These are phyloP conservation scores for Hydnomerulius pinastri DNA, from an alignment of 768 basidiomycete genomes.

Conservation along the genomic window DNA sequence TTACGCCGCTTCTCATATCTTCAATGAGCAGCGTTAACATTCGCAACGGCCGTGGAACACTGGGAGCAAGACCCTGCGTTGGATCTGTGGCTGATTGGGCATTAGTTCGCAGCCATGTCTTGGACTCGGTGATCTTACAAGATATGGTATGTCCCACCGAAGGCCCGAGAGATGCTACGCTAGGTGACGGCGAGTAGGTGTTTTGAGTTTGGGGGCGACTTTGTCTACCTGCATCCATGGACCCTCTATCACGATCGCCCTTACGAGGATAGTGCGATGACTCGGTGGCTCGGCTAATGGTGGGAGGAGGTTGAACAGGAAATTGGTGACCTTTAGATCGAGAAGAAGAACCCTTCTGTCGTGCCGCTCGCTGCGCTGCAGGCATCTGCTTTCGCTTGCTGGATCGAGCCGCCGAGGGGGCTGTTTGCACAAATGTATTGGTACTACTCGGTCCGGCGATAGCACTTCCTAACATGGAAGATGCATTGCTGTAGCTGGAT, in stretches of 20 bases:
- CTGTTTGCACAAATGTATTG: background rate
- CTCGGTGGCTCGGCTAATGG: background rate
- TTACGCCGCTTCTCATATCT: slow-evolving; percentile 53
- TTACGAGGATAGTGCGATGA: slow-evolving; percentile 16
- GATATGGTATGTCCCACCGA: slow-evolving; percentile 32
- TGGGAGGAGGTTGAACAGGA: slow-evolving; percentile 7
- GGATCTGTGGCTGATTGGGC: slow-evolving; percentile 11
- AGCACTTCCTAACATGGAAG: slow-evolving; percentile 1
- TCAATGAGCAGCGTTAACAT: slow-evolving; percentile 71
- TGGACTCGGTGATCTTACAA: slow-evolving; percentile 28
- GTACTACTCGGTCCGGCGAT: slow-evolving; percentile 2
- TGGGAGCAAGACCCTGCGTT: slow-evolving; percentile 14
- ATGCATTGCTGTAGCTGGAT: background rate
- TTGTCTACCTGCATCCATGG: slow-evolving; percentile 2
- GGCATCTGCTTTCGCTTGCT: slow-evolving; percentile 17
- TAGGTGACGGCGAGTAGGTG: background rate
- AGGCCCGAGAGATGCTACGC: slow-evolving; percentile 3
- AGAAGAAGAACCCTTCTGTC: background rate
- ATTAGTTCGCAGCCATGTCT: slow-evolving; percentile 4
- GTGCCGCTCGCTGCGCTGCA: slow-evolving; percentile 5
- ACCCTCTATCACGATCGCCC: slow-evolving; percentile 15
- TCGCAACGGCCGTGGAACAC: slow-evolving; percentile 32
- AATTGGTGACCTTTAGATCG: slow-evolving; percentile 8
- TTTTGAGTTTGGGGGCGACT: background rate
- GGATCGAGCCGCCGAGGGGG: background rate